phyloP scores from a whole-genome alignment of 179 eudicot genomes.

The Pouteria campechiana region DNA sequence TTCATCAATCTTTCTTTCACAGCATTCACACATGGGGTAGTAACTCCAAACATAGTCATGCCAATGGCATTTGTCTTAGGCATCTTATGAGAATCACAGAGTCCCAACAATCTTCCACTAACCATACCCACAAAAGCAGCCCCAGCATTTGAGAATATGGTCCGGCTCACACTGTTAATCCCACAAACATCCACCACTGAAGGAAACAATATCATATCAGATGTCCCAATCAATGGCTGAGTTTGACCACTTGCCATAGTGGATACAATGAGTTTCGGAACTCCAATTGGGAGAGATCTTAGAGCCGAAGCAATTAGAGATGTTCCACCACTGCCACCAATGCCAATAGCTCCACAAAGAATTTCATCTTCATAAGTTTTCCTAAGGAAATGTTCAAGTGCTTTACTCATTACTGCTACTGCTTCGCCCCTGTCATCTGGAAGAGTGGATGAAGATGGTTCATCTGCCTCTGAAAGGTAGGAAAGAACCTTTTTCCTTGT shows the following conservation, averaged over 20 bases:
- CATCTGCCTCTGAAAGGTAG: conserved; percentile 27
- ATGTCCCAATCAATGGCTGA: conserved; percentile 73
- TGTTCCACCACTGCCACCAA: conserved; percentile 98
- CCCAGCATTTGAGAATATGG: conserved; percentile 79
- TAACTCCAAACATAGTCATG: conserved; percentile 96
- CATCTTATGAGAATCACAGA: conserved; percentile 7
- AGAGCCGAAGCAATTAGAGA: conserved; percentile 72
- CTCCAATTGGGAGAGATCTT: conserved; percentile 66
- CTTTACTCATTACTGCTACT: conserved; percentile 59
- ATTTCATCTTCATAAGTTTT: conserved; percentile 37
- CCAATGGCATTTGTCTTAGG: conserved; percentile 66
- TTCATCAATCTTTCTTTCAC: conserved; percentile 57
- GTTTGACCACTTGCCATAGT: conserved; percentile 95
- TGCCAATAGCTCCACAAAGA: conserved; percentile 77
- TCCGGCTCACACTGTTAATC: conserved; percentile 60
- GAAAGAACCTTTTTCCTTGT: conserved; percentile 65
- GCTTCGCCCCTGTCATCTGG: conserved; percentile 90
- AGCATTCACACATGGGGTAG: conserved; percentile 86
- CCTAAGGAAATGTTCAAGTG: conserved; percentile 38
- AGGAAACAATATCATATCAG: conserved; percentile 80
- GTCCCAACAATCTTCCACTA: conserved; percentile 33
- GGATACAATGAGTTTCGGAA: conserved; percentile 80
- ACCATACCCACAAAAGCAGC: conserved; percentile 97
- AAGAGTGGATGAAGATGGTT: conserved; percentile 19
- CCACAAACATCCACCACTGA: conserved; percentile 98